Conservation (phyloP, 306 rosid genomes). For the Morella rubra region DNA sequence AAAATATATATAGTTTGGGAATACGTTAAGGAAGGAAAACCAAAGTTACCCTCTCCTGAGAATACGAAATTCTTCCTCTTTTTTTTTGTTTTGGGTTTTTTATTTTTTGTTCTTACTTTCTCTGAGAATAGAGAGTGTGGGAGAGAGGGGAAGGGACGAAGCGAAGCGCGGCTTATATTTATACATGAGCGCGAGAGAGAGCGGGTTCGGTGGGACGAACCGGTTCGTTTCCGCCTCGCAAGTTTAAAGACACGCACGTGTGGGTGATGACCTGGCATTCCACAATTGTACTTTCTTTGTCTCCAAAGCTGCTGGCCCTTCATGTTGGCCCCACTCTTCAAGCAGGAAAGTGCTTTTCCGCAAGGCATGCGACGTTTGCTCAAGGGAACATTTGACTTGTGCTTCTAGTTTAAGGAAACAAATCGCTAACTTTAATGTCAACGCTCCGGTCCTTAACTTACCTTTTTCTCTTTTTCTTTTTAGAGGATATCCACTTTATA, state of each 20-base stretch:
- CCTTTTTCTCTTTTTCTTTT: too few relatives aligned
- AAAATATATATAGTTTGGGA: background rate
- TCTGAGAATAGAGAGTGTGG: background rate
- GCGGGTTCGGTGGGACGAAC: background rate
- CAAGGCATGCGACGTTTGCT: too few relatives aligned
- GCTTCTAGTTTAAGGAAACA: too few relatives aligned
- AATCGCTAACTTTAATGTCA: too few relatives aligned
- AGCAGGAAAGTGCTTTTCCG: too few relatives aligned
- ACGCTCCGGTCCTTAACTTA: too few relatives aligned
- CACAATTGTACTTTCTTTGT: background rate
- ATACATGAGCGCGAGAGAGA: background rate
- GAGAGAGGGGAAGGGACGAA: background rate
- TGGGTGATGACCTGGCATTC: slow-evolving; percentile 20
- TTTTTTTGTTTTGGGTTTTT: background rate
- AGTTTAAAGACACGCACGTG: slow-evolving; percentile 16
- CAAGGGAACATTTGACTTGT: too few relatives aligned
- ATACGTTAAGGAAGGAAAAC: background rate
- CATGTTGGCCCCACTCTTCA: too few relatives aligned
- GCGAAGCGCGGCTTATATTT: background rate
- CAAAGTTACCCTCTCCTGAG: background rate
- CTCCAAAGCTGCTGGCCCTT: too few relatives aligned
- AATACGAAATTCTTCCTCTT: background rate
- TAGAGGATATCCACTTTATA: too few relatives aligned
- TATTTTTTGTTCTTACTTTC: background rate
- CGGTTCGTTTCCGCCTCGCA: slow-evolving; percentile 17